These are phyloP conservation scores for Phytophthora pinifolia DNA, from an alignment of 352 stramenopile species.

Conservation along the genomic window DNA sequence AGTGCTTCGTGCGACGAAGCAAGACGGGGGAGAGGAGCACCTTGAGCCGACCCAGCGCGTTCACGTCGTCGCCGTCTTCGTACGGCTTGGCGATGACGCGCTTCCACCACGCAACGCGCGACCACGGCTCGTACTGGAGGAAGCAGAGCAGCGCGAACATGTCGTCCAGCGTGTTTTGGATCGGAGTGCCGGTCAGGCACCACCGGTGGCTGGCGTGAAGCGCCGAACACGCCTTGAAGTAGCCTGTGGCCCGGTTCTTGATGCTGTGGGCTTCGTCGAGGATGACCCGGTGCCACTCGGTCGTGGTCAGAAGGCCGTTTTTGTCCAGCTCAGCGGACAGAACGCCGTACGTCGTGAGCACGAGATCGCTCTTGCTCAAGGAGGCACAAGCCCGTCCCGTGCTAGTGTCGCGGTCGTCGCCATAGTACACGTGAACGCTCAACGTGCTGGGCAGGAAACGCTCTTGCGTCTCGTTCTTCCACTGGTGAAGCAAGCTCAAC, in stretches of 20 bases:
- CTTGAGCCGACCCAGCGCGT: constrained; percentile 62
- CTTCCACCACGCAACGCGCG: constrained; percentile 79
- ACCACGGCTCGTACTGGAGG: constrained; percentile 86
- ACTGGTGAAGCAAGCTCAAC: constrained; percentile 87
- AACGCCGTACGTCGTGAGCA: constrained; percentile 86
- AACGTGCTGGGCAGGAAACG: constrained; percentile 58
- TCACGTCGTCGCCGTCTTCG: constrained; percentile 64
- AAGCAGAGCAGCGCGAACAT: constrained; percentile 87
- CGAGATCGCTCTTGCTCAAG: constrained; percentile 58
- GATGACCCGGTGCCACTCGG: constrained; percentile 85
- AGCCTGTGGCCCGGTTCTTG: constrained; percentile 83
- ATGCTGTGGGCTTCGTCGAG: constrained; percentile 92
- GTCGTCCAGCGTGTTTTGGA: constrained; percentile 90
- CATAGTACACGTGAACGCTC: constrained; percentile 70
- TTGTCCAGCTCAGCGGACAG: constrained; percentile 72
- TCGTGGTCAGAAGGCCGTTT: constrained; percentile 35
- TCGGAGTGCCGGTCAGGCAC: constrained; percentile 90
- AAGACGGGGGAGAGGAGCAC: constrained; percentile 72
- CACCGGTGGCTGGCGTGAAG: constrained; percentile 72
- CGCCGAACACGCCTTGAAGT: constrained; percentile 62
- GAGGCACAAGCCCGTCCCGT: constrained; percentile 8
- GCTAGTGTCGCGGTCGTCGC: constrained; percentile 45
- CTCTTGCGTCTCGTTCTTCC: constrained; percentile 81
- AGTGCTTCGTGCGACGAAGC: constrained; percentile 86
- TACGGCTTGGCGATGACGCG: constrained; percentile 79